A percentile compares a stretch with the other conserved stretches of the same genome.
Evolutionary conservation across 139 green algal genomes (phyloP).

Genomic region (Chlorella ohadii): DNA sequence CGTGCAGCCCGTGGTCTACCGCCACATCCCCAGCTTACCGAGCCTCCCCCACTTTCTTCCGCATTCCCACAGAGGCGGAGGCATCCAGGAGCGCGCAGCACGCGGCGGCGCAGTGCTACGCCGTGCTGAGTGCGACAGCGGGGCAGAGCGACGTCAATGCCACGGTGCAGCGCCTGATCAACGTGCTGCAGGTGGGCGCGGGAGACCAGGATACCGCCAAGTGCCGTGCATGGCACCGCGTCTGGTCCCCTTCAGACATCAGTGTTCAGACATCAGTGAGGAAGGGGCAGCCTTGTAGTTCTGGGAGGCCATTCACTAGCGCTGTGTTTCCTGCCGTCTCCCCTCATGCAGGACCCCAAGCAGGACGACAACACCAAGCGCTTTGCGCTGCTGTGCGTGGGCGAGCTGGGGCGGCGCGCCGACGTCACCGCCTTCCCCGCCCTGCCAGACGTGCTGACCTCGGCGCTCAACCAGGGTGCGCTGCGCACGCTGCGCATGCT

Average conservation of each 20-base stretch:
- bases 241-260: too few species aligned
- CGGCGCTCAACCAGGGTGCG: constrained; percentile 37
- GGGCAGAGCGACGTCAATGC: constrained; percentile 38
- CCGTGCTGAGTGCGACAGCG: constrained; percentile 69
- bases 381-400: constrained; percentile 88
- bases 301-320: too few species aligned
- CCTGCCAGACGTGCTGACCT: constrained; percentile 53
- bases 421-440: constrained; percentile 70
- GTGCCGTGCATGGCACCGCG: too few species aligned
- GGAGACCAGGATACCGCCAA: too few species aligned
- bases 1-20: too few species aligned
- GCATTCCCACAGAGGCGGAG: constrained; percentile 34
- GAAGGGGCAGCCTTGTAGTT: too few species aligned
- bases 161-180: constrained; percentile 59
- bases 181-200: constrained; percentile 35
- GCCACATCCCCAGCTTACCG: background rate
- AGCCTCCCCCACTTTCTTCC: background rate
- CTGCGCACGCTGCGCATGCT: background rate
- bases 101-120: constrained; percentile 81
- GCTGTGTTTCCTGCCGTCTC: background rate
- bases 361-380: constrained; percentile 47
- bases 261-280: too few species aligned
- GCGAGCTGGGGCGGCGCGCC: constrained; percentile 80
- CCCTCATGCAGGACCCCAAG: background rate
- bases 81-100: constrained; percentile 51